A percentile compares a stretch with the other conserved stretches of the same genome.
Conservation (phyloP, 2,329 filamentous ascomycete species). For the Fusarium anguioides region DNA sequence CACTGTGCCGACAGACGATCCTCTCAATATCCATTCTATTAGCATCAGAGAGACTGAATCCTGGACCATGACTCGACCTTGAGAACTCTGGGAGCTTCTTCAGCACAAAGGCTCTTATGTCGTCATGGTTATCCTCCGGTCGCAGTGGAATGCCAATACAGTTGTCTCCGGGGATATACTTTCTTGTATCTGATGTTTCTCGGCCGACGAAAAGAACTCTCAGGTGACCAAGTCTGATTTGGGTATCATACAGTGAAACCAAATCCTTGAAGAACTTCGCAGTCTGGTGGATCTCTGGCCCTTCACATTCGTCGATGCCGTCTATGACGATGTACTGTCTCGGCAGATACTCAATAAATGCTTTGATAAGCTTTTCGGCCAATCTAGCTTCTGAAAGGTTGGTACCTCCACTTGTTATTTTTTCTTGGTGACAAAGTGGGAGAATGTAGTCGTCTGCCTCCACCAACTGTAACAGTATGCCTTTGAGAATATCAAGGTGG, state of each 20-base stretch:
- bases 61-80: fast-evolving
- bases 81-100: background rate
- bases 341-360: background rate
- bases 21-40: background rate
- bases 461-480: background rate
- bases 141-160: background rate
- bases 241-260: background rate
- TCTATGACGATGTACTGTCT: conserved; percentile 13
- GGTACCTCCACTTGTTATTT: background rate
- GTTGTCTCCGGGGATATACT: background rate
- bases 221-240: background rate
- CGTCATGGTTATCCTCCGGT: background rate
- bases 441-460: conserved; percentile 1
- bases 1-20: background rate
- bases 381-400: background rate
- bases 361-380: background rate
- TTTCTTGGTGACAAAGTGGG: conserved; percentile 4
- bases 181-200: background rate
- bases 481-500: background rate
- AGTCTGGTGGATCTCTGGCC: background rate
- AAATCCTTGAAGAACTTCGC: background rate
- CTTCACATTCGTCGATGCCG: background rate
- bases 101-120: background rate
- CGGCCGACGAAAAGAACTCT: conserved; percentile 7
- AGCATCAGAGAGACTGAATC: background rate